Percentiles rank a stretch among this genome's conserved stretches.
Evolutionary conservation across 2,329 filamentous ascomycete species (phyloP).

Genomic region (Claviceps paspali): DNA sequence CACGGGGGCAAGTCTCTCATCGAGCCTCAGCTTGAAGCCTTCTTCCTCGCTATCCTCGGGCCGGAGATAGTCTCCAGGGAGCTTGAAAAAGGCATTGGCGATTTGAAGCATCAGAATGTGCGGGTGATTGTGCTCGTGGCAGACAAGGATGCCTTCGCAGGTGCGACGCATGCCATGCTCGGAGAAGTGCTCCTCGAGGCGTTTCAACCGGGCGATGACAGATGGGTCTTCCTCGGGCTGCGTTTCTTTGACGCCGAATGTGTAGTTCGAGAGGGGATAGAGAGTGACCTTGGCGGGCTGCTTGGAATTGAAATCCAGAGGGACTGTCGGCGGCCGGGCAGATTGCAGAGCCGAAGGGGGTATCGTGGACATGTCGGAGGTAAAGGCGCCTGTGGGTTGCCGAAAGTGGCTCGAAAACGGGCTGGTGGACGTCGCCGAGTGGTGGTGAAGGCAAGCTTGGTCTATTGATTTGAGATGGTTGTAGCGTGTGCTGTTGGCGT

Average conservation of each 20-base stretch:
- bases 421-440: background rate
- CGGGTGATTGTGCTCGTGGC: slow-evolving; percentile 97
- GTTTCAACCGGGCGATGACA: slow-evolving; percentile 78
- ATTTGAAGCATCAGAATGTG: slow-evolving; percentile 99
- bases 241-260: slow-evolving; percentile 94
- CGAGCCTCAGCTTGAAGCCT: slow-evolving; percentile 86
- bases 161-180: slow-evolving; percentile 92
- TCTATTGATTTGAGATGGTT: background rate
- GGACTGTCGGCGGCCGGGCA: slow-evolving; percentile 61
- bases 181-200: slow-evolving; percentile 89
- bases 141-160: slow-evolving; percentile 92
- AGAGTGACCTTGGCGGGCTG: slow-evolving; percentile 83
- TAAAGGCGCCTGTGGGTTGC: background rate
- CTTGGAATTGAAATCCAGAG: slow-evolving; percentile 72
- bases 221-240: slow-evolving; percentile 97
- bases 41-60: slow-evolving; percentile 81
- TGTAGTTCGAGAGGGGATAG: slow-evolving; percentile 95
- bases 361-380: slow-evolving; percentile 60
- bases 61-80: slow-evolving; percentile 87
- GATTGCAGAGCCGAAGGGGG: slow-evolving; percentile 63
- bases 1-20: slow-evolving; percentile 87
- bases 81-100: slow-evolving; percentile 97
- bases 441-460: background rate
- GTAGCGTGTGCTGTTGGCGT: background rate
- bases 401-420: background rate